Percentiles rank a stretch among this genome's conserved stretches.
Conservation (phyloP, 148 eudicot genomes). For the Arctostaphylos glauca region DNA sequence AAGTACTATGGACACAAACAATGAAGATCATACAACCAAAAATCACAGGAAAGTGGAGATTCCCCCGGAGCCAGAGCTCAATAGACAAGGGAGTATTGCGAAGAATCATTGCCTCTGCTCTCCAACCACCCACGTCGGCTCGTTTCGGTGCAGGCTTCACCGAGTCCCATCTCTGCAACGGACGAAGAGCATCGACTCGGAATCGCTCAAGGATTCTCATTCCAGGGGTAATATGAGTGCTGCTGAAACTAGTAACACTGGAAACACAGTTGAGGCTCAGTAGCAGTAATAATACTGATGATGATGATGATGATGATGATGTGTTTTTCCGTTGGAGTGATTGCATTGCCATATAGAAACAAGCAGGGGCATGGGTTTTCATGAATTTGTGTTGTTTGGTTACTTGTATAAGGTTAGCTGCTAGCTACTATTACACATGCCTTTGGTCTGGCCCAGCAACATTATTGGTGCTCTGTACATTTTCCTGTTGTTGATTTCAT, state of each 20-base stretch:
- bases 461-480: not conserved
- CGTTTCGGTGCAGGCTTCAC: slow-evolving; percentile 52
- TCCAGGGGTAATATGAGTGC: slow-evolving; percentile 3
- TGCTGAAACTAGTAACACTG: not conserved
- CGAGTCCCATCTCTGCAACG: slow-evolving; percentile 25
- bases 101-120: slow-evolving; percentile 43
- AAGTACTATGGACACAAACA: not conserved
- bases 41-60: not conserved
- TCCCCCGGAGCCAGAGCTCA: slow-evolving; percentile 14
- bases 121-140: slow-evolving; percentile 49
- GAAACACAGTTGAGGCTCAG: not conserved
- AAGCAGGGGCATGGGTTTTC: not conserved
- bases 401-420: not conserved
- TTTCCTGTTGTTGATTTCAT: not conserved
- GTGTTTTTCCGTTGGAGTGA: not conserved
- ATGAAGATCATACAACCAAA: not conserved
- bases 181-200: slow-evolving; percentile 26
- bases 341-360: not conserved
- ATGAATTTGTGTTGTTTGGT: not conserved
- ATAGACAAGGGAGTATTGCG: slow-evolving; percentile 23
- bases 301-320: not conserved
- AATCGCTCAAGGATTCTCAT: slow-evolving; percentile 11
- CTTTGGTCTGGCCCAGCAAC: not conserved
- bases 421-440: not conserved
- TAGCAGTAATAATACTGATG: not conserved